Evolutionary conservation across 768 basidiomycete genomes (phyloP), one percentile per base, ranked within the genome.

Genomic region (Calvatia gigantea): DNA sequence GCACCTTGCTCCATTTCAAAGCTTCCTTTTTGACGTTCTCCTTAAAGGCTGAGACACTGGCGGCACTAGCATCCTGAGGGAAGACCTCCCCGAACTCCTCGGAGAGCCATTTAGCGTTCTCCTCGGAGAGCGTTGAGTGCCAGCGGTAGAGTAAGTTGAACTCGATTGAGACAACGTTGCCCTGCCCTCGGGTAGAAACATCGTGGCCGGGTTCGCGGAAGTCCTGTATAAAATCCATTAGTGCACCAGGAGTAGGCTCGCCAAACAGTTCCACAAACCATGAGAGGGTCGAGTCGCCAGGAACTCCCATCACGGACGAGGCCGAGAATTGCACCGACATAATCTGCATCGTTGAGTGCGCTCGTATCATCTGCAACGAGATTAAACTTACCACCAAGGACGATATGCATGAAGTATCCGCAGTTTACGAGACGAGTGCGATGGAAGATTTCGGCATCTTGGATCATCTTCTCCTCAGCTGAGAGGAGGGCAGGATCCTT

Each of bases 381-480:
- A 21, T 19, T 31, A 9, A 38, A 57, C 66, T 14, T 58, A 77
- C 79, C 79, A 23, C 78, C 78, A 38, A 90, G 72, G 62, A 89
- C 85, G 32, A 86, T 80, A 58, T 84, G 80, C 78, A 87, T 81
- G 61, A 88, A 87, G 62, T 76, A 85, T 2, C 80, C 85, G 50
- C 83, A 85, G 66, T 91, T 91, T 42, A 91, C 83, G 43, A 90
- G 73, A 45, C 89, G 79, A 8, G 87, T 76, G 27, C 86, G 81
- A 56, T 87, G 77, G 71, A 89, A 91, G 43, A 91, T 83, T 61
- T 91, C 89, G 47, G 89, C 83, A 52, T 91, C 90, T 64, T 91
- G 89, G 0, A 61, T 68, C 12, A 63, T 44, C 57, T 35, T 63
- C 2, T 54, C 62, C 4, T 69, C 64, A 4, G 68, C 54, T 6